Evolutionary conservation across 371 early-diverging fungal species (phyloP).

Genomic region (Rhizopus arrhizus): DNA sequence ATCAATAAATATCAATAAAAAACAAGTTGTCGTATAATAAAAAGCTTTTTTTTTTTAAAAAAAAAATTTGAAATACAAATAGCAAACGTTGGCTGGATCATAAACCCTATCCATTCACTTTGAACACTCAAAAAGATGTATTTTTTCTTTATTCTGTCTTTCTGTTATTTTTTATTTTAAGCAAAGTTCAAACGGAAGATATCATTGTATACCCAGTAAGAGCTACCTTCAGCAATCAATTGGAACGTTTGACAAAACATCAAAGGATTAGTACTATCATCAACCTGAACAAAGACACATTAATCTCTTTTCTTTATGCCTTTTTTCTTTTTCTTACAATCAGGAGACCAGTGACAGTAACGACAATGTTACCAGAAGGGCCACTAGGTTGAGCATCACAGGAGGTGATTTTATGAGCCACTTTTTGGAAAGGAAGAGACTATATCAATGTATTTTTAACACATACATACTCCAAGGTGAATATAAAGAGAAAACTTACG

Average conservation of each 20-base stretch:
- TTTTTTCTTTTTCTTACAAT: constrained; percentile 50
- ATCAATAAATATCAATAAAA: no score
- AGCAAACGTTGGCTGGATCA: no score
- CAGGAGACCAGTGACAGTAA: constrained; percentile 87
- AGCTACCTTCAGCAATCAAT: constrained; percentile 62
- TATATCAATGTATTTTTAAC: constrained; percentile 27
- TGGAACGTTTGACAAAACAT: constrained; percentile 87
- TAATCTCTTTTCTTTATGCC: neutral
- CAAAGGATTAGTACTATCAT: constrained; percentile 76
- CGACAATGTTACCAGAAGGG: constrained; percentile 62
- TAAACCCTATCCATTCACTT: neutral
- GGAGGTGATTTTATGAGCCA: constrained; percentile 71
- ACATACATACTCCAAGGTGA: neutral
- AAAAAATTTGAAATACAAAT: no score
- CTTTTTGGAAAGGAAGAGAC: constrained; percentile 77
- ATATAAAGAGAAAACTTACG: constrained; percentile 55
- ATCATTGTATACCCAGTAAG: constrained; percentile 77
- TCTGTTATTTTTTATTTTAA: constrained; percentile 8
- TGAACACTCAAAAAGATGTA: neutral
- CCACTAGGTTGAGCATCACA: constrained; percentile 79
- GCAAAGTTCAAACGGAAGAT: constrained; percentile 79
- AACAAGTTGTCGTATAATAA: no score
- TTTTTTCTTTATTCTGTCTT: neutral
- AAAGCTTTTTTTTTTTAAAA: no score
- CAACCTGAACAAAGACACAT: constrained; percentile 55